phyloP scores from a whole-genome alignment of 2,329 filamentous ascomycete species.

The Diaporthe australafricana region DNA sequence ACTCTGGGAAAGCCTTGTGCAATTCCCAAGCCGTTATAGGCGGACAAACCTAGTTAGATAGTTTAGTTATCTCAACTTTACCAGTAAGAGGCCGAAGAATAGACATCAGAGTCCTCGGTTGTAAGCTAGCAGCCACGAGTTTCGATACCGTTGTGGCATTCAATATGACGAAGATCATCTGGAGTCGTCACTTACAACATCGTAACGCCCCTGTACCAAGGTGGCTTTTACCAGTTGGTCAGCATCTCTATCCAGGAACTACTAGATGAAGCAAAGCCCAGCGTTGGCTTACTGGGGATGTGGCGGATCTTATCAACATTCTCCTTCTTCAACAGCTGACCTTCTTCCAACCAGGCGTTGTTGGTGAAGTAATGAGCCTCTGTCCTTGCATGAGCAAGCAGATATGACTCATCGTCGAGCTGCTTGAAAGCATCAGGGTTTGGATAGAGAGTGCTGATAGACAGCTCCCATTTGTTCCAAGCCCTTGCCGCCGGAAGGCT shows the following conservation, averaged over 20 bases:
- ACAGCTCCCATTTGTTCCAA: slow-evolving; percentile 25
- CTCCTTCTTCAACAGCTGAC: slow-evolving; percentile 3
- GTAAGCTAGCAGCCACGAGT: not conserved
- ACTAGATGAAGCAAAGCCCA: accelerated
- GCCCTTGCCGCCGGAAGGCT: slow-evolving; percentile 16
- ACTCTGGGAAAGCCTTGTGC: not conserved
- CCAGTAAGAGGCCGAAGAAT: no score
- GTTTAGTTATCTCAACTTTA: no score
- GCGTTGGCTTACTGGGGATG: not conserved
- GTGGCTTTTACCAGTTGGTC: not conserved
- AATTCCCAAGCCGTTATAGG: slow-evolving; percentile 19
- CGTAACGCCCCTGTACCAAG: slow-evolving; percentile 6
- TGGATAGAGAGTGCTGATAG: slow-evolving; percentile 6
- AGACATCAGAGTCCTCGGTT: not conserved
- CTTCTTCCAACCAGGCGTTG: not conserved
- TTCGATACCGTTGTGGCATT: no score
- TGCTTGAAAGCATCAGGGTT: not conserved
- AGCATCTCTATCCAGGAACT: not conserved
- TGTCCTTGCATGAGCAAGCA: slow-evolving; percentile 13
- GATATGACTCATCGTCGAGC: slow-evolving; percentile 17
- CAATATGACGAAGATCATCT: not conserved
- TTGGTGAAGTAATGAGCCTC: slow-evolving; percentile 14
- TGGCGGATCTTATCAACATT: slow-evolving; percentile 14
- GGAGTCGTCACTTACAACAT: not conserved
- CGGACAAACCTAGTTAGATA: slow-evolving; percentile 11